phyloP scores from a whole-genome alignment of 345 rosid genomes.

The Firmiana major region DNA sequence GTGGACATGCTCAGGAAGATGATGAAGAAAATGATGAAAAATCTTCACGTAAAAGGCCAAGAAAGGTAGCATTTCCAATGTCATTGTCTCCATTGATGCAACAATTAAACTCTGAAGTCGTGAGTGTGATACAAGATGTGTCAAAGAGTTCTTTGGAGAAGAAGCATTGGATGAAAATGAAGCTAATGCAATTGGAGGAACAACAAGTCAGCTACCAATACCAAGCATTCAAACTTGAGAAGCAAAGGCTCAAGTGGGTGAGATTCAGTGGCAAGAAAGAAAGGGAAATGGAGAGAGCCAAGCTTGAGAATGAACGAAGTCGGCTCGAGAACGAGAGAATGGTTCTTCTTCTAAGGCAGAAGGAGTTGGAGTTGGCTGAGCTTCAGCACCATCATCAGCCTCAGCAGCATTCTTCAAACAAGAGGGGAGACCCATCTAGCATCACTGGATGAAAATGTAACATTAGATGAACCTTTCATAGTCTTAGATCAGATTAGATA shows the following conservation, averaged over 20 bases:
- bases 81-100: constrained; percentile 38
- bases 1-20: constrained; percentile 36
- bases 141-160: constrained; percentile 72
- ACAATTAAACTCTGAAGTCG: constrained; percentile 43
- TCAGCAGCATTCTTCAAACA: constrained; percentile 48
- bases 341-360: constrained; percentile 57
- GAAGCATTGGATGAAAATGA: constrained; percentile 78
- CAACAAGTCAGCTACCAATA: constrained; percentile 55
- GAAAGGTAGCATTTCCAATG: constrained; percentile 19
- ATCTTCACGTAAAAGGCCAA: constrained; percentile 31
- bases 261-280: constrained; percentile 83
- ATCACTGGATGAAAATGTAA: constrained; percentile 37
- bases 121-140: constrained; percentile 47
- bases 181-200: constrained; percentile 63
- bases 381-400: constrained; percentile 35
- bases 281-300: constrained; percentile 90
- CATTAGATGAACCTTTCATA: too few species aligned
- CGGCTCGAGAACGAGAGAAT: constrained; percentile 74
- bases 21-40: constrained; percentile 42
- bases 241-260: constrained; percentile 89
- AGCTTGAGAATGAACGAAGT: constrained; percentile 64
- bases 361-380: constrained; percentile 62
- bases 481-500: background rate
- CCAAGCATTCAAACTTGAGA: constrained; percentile 77
- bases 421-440: constrained; percentile 62